phyloP scores from a whole-genome alignment of 1,284 basidiomycete genomes.

The Polyporus tsugae region DNA sequence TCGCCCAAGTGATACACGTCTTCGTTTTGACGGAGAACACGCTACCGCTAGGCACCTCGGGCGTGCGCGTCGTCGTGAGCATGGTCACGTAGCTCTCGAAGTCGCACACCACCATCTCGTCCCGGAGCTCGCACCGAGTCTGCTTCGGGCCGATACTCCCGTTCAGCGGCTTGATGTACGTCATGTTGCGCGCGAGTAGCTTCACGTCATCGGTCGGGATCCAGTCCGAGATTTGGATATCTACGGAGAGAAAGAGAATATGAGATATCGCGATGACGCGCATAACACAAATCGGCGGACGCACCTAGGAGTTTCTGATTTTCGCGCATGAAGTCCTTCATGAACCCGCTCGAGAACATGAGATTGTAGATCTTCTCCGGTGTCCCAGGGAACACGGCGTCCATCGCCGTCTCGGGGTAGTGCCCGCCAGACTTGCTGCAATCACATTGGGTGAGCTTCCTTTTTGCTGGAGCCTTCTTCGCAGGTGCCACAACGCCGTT shows the following conservation, averaged over 20 bases:
- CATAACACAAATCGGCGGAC: conserved; percentile 38
- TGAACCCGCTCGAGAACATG: conserved; percentile 96
- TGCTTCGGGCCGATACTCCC: conserved; percentile 92
- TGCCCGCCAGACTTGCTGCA: conserved; percentile 82
- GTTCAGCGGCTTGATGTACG: conserved; percentile 94
- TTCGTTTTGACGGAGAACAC: conserved; percentile 94
- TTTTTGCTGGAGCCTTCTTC: conserved; percentile 33
- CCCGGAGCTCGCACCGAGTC: conserved; percentile 93
- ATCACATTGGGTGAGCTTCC: conserved; percentile 75
- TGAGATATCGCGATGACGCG: neutral
- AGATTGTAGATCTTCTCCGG: conserved; percentile 97
- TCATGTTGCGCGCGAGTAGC: conserved; percentile 85
- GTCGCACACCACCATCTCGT: conserved; percentile 86
- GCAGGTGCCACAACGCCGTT: conserved; percentile 12
- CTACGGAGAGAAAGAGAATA: too few relatives aligned
- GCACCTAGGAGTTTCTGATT: conserved; percentile 91
- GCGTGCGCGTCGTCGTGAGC: conserved; percentile 91
- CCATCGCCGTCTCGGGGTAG: conserved; percentile 78
- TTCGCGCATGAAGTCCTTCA: conserved; percentile 90
- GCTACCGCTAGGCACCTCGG: conserved; percentile 93
- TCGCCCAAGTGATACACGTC: conserved; percentile 96
- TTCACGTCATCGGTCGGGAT: conserved; percentile 73
- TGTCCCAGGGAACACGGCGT: conserved; percentile 84
- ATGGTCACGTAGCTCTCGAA: conserved; percentile 87
- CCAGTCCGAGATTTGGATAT: conserved; percentile 95